Percentiles rank a stretch among this genome's conserved stretches.
phyloP scores from a whole-genome alignment of 1,139 yeast species.

The Scheffersomyces illinoinensis region DNA sequence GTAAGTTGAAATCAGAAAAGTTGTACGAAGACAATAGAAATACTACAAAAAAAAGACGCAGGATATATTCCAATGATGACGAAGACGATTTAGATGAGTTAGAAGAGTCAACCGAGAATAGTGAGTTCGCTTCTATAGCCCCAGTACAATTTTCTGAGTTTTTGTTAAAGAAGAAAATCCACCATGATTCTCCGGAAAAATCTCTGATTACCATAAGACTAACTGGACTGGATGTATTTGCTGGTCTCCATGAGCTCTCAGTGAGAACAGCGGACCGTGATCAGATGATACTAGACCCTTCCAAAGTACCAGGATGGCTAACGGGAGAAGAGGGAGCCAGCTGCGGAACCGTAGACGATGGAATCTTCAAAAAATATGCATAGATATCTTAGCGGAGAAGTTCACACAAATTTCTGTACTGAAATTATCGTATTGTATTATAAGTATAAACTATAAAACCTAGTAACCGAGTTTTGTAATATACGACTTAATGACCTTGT shows the following conservation, averaged over 20 bases:
- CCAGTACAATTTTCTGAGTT: constrained; percentile 58
- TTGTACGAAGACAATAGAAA: constrained; percentile 34
- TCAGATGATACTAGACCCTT: constrained; percentile 51
- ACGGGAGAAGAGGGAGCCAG: constrained; percentile 72
- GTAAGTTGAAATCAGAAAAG: constrained; percentile 29
- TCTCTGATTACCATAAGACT: constrained; percentile 49
- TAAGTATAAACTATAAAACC: background rate
- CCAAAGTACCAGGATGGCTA: constrained; percentile 68
- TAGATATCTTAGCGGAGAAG: background rate
- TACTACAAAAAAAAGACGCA: constrained; percentile 11
- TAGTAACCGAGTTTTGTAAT: constrained; percentile 33
- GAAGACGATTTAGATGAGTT: constrained; percentile 17
- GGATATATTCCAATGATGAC: constrained; percentile 4
- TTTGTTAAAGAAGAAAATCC: constrained; percentile 29
- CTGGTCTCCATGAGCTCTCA: constrained; percentile 76
- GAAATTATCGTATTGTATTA: background rate
- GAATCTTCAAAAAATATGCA: constrained; percentile 26
- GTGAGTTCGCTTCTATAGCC: constrained; percentile 48
- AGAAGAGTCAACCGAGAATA: constrained; percentile 21
- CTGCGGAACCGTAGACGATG: constrained; percentile 50
- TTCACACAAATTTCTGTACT: background rate
- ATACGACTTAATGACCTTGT: constrained; percentile 23
- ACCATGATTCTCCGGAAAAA: constrained; percentile 10
- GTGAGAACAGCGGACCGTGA: constrained; percentile 27
- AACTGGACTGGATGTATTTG: constrained; percentile 76